phyloP scores from a whole-genome alignment of 257 asterid genomes.

The Solanum gracilifrons region DNA sequence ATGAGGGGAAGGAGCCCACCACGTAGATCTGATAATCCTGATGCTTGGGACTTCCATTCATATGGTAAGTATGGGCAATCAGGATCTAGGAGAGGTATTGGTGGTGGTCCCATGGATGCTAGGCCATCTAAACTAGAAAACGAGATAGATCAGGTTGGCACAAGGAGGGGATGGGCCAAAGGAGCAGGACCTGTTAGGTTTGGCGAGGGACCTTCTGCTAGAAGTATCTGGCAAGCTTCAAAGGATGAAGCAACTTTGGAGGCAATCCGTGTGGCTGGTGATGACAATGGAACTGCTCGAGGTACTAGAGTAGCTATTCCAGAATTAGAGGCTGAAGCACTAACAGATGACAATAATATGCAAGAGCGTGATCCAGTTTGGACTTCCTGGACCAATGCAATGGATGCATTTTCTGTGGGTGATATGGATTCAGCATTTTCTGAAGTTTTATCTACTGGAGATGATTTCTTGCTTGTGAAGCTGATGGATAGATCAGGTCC shows the following conservation, averaged over 20 bases:
- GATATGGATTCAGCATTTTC: slow-evolving; percentile 85
- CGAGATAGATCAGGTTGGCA: slow-evolving; percentile 51
- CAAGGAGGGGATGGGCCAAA: slow-evolving; percentile 80
- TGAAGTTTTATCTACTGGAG: slow-evolving; percentile 76
- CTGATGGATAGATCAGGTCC: slow-evolving; percentile 97
- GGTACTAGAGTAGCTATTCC: slow-evolving; percentile 76
- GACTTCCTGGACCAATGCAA: slow-evolving; percentile 89
- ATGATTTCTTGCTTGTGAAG: slow-evolving; percentile 77
- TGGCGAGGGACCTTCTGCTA: slow-evolving; percentile 99
- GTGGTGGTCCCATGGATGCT: slow-evolving; percentile 30
- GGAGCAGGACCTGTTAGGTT: slow-evolving; percentile 70
- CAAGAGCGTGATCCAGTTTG: slow-evolving; percentile 77
- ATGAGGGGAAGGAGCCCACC: slow-evolving; percentile 53
- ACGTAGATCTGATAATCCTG: slow-evolving; percentile 68
- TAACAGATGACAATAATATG: slow-evolving; percentile 53
- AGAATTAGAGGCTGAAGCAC: slow-evolving; percentile 70
- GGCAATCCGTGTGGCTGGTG: slow-evolving; percentile 97
- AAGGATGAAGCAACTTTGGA: slow-evolving; percentile 96
- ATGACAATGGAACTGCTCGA: slow-evolving; percentile 65
- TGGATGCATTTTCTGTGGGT: slow-evolving; percentile 84
- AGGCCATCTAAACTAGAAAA: slow-evolving; percentile 53
- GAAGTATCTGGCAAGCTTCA: slow-evolving; percentile 99
- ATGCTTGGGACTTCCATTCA: slow-evolving; percentile 53
- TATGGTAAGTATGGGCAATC: slow-evolving; percentile 58
- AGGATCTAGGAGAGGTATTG: slow-evolving; percentile 53